Percentiles rank a stretch among this genome's conserved stretches.
phyloP scores from a whole-genome alignment of 805 yeast species.

The Teunomyces aglyptinius region DNA sequence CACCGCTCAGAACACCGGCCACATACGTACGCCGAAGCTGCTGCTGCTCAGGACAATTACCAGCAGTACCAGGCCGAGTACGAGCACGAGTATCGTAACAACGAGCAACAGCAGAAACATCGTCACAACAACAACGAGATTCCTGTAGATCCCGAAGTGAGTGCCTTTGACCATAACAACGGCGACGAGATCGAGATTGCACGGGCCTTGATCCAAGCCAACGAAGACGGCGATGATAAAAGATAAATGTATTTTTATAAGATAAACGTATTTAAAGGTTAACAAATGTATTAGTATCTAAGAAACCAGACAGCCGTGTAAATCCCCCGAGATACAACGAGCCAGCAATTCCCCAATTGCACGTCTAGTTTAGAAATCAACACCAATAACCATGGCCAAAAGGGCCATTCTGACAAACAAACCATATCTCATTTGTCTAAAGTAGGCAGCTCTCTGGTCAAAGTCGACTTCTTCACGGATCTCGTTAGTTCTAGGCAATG shows the following conservation, averaged over 20 bases:
- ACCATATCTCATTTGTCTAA: slow-evolving; percentile 99
- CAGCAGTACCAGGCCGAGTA: slow-evolving; percentile 17
- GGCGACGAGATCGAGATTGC: slow-evolving; percentile 66
- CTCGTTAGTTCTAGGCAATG: slow-evolving; percentile 95
- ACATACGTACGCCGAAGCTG: slow-evolving; percentile 31
- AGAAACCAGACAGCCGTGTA: not conserved
- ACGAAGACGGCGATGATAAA: slow-evolving; percentile 30
- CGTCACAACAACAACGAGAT: slow-evolving; percentile 26
- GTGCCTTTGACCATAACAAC: slow-evolving; percentile 40
- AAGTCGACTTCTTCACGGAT: slow-evolving; percentile 98
- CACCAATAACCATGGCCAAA: slow-evolving; percentile 96
- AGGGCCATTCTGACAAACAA: slow-evolving; percentile 98
- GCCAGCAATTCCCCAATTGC: slow-evolving; percentile 19
- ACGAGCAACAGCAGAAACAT: slow-evolving; percentile 9
- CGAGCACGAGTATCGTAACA: slow-evolving; percentile 11
- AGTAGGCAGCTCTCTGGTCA: slow-evolving; percentile 98
- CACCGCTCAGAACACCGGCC: slow-evolving; percentile 9
- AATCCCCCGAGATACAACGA: slow-evolving; percentile 3
- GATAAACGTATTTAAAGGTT: not conserved
- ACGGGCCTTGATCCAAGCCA: slow-evolving; percentile 62
- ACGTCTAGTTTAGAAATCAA: slow-evolving; percentile 56
- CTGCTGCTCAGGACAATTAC: slow-evolving; percentile 27
- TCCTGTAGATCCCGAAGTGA: slow-evolving; percentile 61
- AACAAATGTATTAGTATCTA: not conserved
- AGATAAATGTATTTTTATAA: not conserved